Base-by-base conservation (phyloP, 352 stramenopile species). In the Heterotrichella gracilis region DNA sequence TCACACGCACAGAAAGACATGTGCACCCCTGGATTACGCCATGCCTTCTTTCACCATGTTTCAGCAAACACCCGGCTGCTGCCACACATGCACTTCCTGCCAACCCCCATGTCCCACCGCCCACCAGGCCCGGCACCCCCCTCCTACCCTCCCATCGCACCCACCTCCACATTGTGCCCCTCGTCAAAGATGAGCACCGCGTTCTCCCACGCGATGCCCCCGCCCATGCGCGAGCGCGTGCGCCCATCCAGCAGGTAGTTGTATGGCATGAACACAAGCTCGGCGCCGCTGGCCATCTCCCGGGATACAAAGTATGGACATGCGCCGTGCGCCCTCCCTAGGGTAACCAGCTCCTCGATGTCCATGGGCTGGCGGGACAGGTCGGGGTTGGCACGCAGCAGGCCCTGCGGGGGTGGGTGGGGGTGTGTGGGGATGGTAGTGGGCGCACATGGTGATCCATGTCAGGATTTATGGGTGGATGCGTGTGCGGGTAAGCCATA, bases 141-240 rank as follows among this genome's bases (percentile, higher is more conserved):
- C 71, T 25, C 40, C 2, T 14, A 72, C n/a, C 9, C n/a, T 3
- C 73, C 75, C 13, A 74, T 22, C 70, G 77, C 25, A 80, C n/a
- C n/a, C n/a, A n/a, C n/a, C n/a, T 95, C 89, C 68, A 99, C 79
- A 76, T 99, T 99, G 80, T 99, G 94, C 0, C 92, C 93, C 77
- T 99, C 94, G 73, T 99, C 94, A 71, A 99, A 95, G 68, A 99
- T 94, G 0, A 99, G 75, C 20, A 99, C 82, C 0, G 90, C 78
- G 77, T 96, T 94, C 53, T 89, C 79, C 73, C 94, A 93, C 24
- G 89, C 85, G 24, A 98, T 86, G 20, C 92, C 84, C 3, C 93
- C 84, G 14, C 68, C 32, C 14, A 20, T 64, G 4, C 41, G 24
- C n/a, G n/a, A n/a, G 9, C 84, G 81, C 1, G 84, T 81, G 39